These are phyloP conservation scores for Colletotrichum tanaceti DNA, from an alignment of 2,329 filamentous ascomycete species.

Conservation along the genomic window DNA sequence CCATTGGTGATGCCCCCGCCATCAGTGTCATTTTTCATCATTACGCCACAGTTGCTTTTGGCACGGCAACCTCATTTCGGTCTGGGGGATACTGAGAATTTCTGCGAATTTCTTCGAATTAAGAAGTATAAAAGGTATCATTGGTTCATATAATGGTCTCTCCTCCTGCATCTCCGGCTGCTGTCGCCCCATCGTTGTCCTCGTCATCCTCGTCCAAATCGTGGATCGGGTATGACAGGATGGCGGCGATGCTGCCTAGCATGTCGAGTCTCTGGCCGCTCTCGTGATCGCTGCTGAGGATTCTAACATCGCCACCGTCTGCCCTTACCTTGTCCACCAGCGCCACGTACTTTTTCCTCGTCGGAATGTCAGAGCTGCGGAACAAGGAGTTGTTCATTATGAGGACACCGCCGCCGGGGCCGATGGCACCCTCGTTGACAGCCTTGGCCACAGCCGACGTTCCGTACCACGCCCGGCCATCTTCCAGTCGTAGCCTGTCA, in stretches of 20 bases:
- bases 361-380: slow-evolving; percentile 80
- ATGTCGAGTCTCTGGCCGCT: slow-evolving; percentile 87
- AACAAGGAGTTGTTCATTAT: slow-evolving; percentile 91
- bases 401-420: slow-evolving; percentile 84
- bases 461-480: slow-evolving; percentile 92
- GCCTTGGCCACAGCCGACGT: slow-evolving; percentile 83
- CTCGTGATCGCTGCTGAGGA: slow-evolving; percentile 95
- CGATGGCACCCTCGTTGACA: slow-evolving; percentile 88
- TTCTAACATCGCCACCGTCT: slow-evolving; percentile 85
- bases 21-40: background rate
- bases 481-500: slow-evolving; percentile 81
- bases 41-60: background rate
- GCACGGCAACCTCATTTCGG: background rate
- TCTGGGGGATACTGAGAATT: no score
- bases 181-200: slow-evolving; percentile 46
- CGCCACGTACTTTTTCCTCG: slow-evolving; percentile 82
- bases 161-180: slow-evolving; percentile 15
- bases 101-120: background rate
- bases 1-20: slow-evolving; percentile 12
- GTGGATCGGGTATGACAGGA: slow-evolving; percentile 87
- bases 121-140: slow-evolving; percentile 1
- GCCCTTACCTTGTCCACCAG: slow-evolving; percentile 90
- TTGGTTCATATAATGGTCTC: slow-evolving; percentile 29
- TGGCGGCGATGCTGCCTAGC: slow-evolving; percentile 87
- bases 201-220: slow-evolving; percentile 80